Base-by-base conservation (phyloP, 495 filamentous ascomycete species). In the Chaetomium tenue region DNA sequence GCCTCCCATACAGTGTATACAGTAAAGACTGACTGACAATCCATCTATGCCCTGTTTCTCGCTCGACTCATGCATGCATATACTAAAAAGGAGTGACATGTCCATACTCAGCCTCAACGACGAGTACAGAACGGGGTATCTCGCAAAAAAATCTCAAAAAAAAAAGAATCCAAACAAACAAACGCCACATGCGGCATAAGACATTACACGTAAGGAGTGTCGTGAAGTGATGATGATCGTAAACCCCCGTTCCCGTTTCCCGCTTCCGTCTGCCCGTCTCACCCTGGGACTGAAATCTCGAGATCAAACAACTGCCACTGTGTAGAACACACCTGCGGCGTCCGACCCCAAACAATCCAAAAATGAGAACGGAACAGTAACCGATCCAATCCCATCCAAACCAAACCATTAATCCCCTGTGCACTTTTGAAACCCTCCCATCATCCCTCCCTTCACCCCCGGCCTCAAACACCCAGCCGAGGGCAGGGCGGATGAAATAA, bases 111-210 rank as follows among this genome's bases (percentile, higher is more conserved):
- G 11, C 57, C 57, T 48, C 57, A 20, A 5, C 57, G 42, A 13
- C 12, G 55, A 58, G 55, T 58, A 58, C 44, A 46, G 28, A 47
- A 9, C 57, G 57, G 30, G 57, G 57, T 59, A 59, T 59, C 57
- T 59, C 37, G 33, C 22, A 18, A 58, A 58, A 28, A 58, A 44
- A 25, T 59, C 57, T 59, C 37, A n/a, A 12, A 18, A 58, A 58
- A 28, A 58, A 44, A 25, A 42, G 42, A 58, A 42, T n/a, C 25
- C 33, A 23, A 58, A 46, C 9, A 58, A 16, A 54, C 51, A 54
- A 55, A 58, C 39, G 39, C 55, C 55, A n/a, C 26, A 9, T 8
- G 33, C 30, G 39, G n/a, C 33, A 59, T 33, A 48, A 59, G 15
- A 59, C 57, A 59, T 59, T 48, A 59, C 23, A 5, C 39, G 33